phyloP scores from a whole-genome alignment of 139 green algal species.

The Edaphochlamys debaryana region DNA sequence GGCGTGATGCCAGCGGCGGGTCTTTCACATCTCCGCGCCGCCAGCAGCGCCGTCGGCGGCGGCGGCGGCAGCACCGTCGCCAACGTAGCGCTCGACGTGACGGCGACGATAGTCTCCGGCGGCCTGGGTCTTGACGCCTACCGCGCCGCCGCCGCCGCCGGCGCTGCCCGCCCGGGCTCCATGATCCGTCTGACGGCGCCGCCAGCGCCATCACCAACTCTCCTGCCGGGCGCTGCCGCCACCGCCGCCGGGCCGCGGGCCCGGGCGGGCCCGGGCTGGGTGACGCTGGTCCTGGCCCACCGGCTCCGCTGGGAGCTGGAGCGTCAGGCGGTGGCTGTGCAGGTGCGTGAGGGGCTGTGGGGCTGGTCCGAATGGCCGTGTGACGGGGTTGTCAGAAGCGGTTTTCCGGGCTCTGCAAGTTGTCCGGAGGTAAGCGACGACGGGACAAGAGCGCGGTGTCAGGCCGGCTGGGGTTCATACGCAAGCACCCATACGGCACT shows the following conservation, averaged over 20 bases:
- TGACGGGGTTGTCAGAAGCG: background rate
- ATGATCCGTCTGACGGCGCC: background rate
- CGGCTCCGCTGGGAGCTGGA: background rate
- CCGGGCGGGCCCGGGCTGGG: background rate
- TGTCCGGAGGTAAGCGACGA: too few relatives aligned
- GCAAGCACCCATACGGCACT: too few relatives aligned
- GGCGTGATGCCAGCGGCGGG: background rate
- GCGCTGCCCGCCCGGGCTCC: too few relatives aligned
- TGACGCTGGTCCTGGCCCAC: conserved; percentile 12
- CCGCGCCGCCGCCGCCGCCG: background rate
- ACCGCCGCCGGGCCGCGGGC: background rate
- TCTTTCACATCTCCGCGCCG: background rate
- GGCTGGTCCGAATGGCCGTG: background rate
- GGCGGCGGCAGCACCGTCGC: background rate
- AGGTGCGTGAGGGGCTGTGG: background rate
- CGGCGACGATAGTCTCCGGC: background rate
- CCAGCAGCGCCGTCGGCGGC: too few relatives aligned
- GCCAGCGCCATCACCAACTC: background rate
- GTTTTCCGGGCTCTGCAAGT: background rate
- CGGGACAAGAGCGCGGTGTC: too few relatives aligned
- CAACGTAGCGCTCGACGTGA: background rate
- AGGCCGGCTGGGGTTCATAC: too few relatives aligned
- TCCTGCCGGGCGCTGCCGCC: background rate
- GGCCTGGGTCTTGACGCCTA: conserved; percentile 2
- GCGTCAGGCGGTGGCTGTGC: background rate